phyloP scores from a whole-genome alignment of 2,329 filamentous ascomycete species.

The Trichoderma breve region DNA sequence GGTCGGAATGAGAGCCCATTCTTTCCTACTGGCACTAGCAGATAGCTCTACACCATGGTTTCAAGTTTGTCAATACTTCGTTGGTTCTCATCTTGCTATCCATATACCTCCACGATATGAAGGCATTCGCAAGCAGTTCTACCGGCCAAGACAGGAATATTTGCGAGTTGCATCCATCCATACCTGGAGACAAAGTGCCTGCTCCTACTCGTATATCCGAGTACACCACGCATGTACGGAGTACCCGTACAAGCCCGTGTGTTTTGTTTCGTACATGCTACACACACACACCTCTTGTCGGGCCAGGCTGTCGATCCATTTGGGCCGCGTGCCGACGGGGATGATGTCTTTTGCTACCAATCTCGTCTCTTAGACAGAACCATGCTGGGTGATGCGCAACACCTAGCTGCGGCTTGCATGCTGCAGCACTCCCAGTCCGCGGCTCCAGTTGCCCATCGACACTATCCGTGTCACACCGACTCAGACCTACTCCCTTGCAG shows the following conservation, averaged over 20 bases:
- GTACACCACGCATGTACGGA: background rate
- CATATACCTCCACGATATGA: background rate
- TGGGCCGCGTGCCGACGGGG: slow-evolving; percentile 3
- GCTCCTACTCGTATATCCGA: background rate
- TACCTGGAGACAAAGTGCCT: background rate
- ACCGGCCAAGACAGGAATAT: background rate
- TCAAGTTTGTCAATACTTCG: background rate
- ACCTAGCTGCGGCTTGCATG: background rate
- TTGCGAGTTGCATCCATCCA: background rate
- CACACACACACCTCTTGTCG: background rate
- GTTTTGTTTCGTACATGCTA: background rate
- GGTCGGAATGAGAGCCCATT: background rate
- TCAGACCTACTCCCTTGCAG: background rate
- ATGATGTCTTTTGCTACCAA: background rate
- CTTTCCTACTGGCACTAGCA: background rate
- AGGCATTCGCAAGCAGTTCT: background rate
- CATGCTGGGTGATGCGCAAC: slow-evolving; percentile 7
- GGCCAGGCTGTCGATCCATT: slow-evolving; percentile 19
- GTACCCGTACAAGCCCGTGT: background rate
- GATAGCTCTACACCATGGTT: background rate
- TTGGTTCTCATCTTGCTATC: background rate
- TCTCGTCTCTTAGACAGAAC: background rate
- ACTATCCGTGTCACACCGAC: slow-evolving; percentile 9
- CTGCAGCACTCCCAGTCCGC: background rate
- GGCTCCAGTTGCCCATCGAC: slow-evolving; percentile 4